Base-by-base conservation (phyloP, 2,329 filamentous ascomycete genomes). In the Talaromyces rugulosus region DNA sequence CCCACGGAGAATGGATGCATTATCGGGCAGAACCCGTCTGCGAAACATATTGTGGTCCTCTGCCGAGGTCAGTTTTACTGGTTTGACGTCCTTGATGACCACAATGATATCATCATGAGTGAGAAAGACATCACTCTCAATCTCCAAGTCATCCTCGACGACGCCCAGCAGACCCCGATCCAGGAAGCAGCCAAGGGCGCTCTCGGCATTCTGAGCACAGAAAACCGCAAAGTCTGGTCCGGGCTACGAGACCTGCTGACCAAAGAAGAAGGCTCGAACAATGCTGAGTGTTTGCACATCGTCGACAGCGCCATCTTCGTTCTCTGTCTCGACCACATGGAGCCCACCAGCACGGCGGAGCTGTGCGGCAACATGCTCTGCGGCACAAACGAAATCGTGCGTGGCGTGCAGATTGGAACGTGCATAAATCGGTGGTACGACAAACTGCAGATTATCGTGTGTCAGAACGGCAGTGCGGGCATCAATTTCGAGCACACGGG, bases 401-500 rank as follows among this genome's bases (percentile, higher is more conserved):
- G 89, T 72, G 95, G 95, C 4, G 91, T 99, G 1, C 95, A 99
- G 77, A 92, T 97, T 52, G 95, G 95, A 33, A 98, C 95, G 1
- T 99, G 95, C 78, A 97, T 94, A 14, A 99, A 99, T 76, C 85
- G 95, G 64, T 99, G 95, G 95, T 99, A 99, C 72, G 95, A 99
- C 79, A 99, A 99, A 80, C 83, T 99, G 55, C 95, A 99, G 74
- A 97, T 99, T 65, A 98, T 99, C 60, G 95, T 99, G 57, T 98
- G 95, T 83, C 96, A 96, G 80, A 99, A 98, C 77, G 95, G 95
- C 62, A 96, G 92, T 72, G 95, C 95, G 0, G 95, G 95, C 5
- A 98, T 99, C 85, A 99, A 99, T 78, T 98, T 99, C 70, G 95
- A 99, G 75, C 95, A 99, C 72, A 99, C 95, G 0, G 95, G 95